Base-by-base conservation (phyloP, 2,329 filamentous ascomycete genomes). In the Colletotrichum tofieldiae region DNA sequence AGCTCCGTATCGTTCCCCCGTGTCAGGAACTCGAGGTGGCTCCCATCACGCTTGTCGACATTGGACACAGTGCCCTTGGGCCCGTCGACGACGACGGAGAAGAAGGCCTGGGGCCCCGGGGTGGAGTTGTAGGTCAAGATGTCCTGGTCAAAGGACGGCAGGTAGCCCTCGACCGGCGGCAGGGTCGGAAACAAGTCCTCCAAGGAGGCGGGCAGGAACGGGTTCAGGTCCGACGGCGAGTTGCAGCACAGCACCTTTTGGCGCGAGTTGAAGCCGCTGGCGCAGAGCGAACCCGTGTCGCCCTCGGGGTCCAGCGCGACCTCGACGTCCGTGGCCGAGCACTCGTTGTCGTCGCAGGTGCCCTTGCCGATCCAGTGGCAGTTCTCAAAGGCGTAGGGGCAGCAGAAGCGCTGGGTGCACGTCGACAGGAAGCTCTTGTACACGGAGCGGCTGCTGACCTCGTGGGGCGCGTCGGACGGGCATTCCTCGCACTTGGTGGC, bases 1-100 rank as follows among this genome's bases (percentile, higher is more conserved):
- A 18, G 62, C 75, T 7, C 67, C 39, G 39, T 41, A 41, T 41
- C 39, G 14, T 41, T 41, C 39, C 39, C 39, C 39, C 39, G 39
- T 41, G 39, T 41, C 39, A 55, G 1, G 65, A 63, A 39, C 20
- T 84, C 83, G 83, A 81, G 85, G 76, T 84, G 81, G 2, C 83
- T 85, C 23, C 84, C 84, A 63, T 86, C 83, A 26, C 84, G 79
- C 75, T 81, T 82, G 72, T 84, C 79, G 0, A 86, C 71, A 1
- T 78, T 79, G 14, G 76, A 61, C 32, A 82, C 77, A 2, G 82
- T 54, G 37, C 79, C 77, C 35, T 81, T 77, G 8, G 83, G 81
- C 3, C 72, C 74, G 3, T 77, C 76, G 5, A 84, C 67, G 20
- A 84, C 76, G 23, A 77, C 60, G 51, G 81, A 84, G 32, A 75